A percentile compares a stretch with the other conserved stretches of the same genome.
These are phyloP conservation scores for Terana coerulea DNA, from an alignment of 768 basidiomycete species.

Conservation along the genomic window DNA sequence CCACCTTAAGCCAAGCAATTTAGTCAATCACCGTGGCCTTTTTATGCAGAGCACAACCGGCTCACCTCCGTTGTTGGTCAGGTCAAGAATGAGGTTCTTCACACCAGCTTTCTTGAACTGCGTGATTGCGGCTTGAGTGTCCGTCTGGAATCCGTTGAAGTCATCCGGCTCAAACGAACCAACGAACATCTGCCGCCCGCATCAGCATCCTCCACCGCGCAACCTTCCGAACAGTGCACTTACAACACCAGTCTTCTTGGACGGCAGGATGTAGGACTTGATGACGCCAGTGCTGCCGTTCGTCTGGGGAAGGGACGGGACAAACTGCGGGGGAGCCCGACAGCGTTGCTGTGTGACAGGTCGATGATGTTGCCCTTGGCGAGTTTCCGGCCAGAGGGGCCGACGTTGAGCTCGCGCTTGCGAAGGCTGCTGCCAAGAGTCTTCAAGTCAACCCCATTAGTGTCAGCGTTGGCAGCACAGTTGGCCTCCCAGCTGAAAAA, in stretches of 20 bases:
- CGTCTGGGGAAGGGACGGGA: conserved; percentile 42
- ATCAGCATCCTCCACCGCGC: not conserved
- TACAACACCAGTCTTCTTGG: conserved; percentile 56
- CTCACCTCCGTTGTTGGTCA: conserved; percentile 62
- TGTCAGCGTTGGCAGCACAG: conserved; percentile 46
- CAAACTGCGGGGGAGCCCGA: conserved; percentile 46
- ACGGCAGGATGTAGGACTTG: conserved; percentile 53
- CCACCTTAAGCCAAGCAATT: conserved; percentile 40
- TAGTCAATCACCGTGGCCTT: not conserved
- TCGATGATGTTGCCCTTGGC: conserved; percentile 39
- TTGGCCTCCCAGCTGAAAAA: conserved; percentile 53
- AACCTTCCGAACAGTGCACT: conserved; percentile 21
- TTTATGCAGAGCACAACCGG: not conserved
- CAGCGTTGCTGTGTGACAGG: conserved; percentile 31
- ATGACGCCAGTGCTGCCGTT: conserved; percentile 48
- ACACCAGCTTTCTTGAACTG: conserved; percentile 47
- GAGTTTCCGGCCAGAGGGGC: conserved; percentile 10
- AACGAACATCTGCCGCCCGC: conserved; percentile 46
- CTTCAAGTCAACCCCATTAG: conserved; percentile 46
- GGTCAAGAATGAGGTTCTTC: conserved; percentile 49
- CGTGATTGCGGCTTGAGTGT: conserved; percentile 41
- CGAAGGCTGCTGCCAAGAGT: conserved; percentile 2
- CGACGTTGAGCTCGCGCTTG: not conserved
- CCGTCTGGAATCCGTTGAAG: conserved; percentile 48
- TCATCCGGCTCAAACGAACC: conserved; percentile 50